Evolutionary conservation across 352 stramenopile genomes (phyloP).

Genomic region (Pythium brachiatum): DNA sequence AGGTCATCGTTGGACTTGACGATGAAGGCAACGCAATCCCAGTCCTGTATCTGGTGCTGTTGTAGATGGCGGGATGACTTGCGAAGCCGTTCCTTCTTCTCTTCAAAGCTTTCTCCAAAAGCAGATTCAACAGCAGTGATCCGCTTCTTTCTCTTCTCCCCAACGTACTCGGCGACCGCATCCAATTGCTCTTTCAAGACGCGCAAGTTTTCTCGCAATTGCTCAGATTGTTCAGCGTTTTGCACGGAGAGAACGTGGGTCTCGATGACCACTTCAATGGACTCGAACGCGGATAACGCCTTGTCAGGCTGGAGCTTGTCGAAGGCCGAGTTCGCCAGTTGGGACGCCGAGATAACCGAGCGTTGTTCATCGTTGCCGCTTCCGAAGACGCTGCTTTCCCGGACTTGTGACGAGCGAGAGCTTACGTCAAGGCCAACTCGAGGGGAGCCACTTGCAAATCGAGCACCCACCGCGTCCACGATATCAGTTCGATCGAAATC

Average conservation of each 20-base stretch:
- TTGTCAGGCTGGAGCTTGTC: slow-evolving; percentile 60
- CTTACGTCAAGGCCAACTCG: slow-evolving; percentile 9
- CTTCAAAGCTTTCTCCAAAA: slow-evolving; percentile 84
- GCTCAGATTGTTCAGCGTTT: slow-evolving; percentile 27
- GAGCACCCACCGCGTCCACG: slow-evolving; percentile 17
- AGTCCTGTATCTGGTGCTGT: slow-evolving; percentile 27
- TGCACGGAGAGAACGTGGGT: slow-evolving; percentile 49
- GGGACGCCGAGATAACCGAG: slow-evolving; percentile 40
- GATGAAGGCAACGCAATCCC: slow-evolving; percentile 91
- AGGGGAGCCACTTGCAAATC: slow-evolving; percentile 14
- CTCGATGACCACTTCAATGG: slow-evolving; percentile 54
- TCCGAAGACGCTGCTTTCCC: slow-evolving; percentile 13
- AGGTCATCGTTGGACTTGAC: slow-evolving; percentile 99
- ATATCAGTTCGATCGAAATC: slow-evolving; percentile 18
- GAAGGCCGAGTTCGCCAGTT: slow-evolving; percentile 36
- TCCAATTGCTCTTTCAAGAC: slow-evolving; percentile 69
- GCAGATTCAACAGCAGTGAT: slow-evolving; percentile 68
- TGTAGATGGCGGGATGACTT: slow-evolving; percentile 45
- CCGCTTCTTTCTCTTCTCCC: slow-evolving; percentile 58
- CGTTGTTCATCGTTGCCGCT: slow-evolving; percentile 41
- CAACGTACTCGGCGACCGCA: slow-evolving; percentile 64
- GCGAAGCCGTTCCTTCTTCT: slow-evolving; percentile 67
- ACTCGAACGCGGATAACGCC: slow-evolving; percentile 50
- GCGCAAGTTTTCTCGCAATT: slow-evolving; percentile 47
- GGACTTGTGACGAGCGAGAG: slow-evolving; percentile 4